Evolutionary conservation across 768 basidiomycete species (phyloP).

Genomic region (Boletales sp.): DNA sequence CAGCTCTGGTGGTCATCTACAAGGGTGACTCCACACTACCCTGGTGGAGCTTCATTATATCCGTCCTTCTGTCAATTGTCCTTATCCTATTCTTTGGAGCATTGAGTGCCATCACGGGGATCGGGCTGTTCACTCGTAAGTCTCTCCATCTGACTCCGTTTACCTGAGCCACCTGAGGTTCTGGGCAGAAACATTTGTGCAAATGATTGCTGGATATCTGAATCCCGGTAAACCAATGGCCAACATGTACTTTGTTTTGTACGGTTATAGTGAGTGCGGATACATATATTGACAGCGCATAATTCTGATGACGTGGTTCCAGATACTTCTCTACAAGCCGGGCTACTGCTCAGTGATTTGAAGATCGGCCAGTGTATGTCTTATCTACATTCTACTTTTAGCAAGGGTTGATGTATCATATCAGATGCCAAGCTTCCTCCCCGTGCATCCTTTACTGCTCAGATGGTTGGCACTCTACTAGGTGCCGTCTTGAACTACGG

Average conservation of each 20-base stretch:
- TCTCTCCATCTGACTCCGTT: background rate
- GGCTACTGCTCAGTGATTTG: background rate
- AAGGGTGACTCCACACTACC: slow-evolving; percentile 50
- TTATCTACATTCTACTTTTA: background rate
- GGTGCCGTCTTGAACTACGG: slow-evolving; percentile 46
- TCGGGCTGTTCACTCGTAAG: background rate
- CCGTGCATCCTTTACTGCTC: slow-evolving; percentile 55
- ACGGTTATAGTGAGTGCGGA: slow-evolving; percentile 39
- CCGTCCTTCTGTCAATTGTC: slow-evolving; percentile 46
- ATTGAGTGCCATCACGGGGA: slow-evolving; percentile 47
- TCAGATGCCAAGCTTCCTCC: slow-evolving; percentile 53
- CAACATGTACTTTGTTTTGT: slow-evolving; percentile 42
- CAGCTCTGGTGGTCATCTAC: slow-evolving; percentile 54
- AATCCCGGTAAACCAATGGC: slow-evolving; percentile 37
- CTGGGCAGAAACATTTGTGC: slow-evolving; percentile 25
- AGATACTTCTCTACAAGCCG: background rate
- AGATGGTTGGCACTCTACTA: slow-evolving; percentile 30
- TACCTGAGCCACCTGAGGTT: too few relatives aligned
- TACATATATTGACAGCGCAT: slow-evolving; percentile 28
- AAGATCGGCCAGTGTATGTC: background rate
- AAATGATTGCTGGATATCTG: slow-evolving; percentile 36
- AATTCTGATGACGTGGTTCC: slow-evolving; percentile 30
- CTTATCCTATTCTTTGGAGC: slow-evolving; percentile 53
- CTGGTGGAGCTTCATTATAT: slow-evolving; percentile 56
- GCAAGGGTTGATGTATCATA: background rate